Conservation (phyloP, 1,139 yeast species). For the Sporopachydermia cereana region DNA sequence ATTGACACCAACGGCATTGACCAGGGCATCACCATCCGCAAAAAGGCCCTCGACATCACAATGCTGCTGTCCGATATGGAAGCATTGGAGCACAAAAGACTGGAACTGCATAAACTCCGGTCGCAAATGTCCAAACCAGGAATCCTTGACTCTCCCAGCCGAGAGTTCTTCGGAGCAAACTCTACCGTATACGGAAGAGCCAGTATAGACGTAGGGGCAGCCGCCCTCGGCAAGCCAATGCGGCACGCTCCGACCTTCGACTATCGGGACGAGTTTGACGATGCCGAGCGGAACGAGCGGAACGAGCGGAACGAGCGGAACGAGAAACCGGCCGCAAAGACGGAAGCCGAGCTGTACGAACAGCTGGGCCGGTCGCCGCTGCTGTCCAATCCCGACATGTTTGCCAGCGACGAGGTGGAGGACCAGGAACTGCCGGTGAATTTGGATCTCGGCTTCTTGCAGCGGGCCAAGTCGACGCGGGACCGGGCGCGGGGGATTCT, state of each 20-base stretch:
- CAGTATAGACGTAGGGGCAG: not conserved
- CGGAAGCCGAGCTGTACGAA: not conserved
- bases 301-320: not conserved
- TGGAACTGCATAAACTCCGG: conserved; percentile 2
- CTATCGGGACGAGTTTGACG: not conserved
- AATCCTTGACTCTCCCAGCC: not conserved
- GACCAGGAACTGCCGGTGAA: conserved; percentile 1
- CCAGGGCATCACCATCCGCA: conserved; percentile 42
- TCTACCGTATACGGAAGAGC: not conserved
- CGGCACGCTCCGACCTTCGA: not conserved
- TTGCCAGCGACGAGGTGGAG: not conserved
- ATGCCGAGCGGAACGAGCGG: not conserved
- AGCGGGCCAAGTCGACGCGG: not conserved
- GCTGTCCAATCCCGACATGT: not conserved
- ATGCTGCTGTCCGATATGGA: not conserved
- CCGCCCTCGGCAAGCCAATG: not conserved
- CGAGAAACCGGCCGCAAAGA: not conserved
- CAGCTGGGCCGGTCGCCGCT: not conserved
- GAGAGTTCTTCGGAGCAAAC: too few relatives aligned
- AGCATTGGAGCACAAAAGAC: not conserved
- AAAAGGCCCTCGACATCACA: not conserved
- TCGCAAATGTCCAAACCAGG: conserved; percentile 5
- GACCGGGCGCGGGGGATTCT: not conserved
- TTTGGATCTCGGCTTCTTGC: not conserved
- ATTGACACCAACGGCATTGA: conserved; percentile 72